A percentile compares a stretch with the other conserved stretches of the same genome.
phyloP scores from a whole-genome alignment of 2,329 filamentous ascomycete species.

The Rutstroemia sp. region DNA sequence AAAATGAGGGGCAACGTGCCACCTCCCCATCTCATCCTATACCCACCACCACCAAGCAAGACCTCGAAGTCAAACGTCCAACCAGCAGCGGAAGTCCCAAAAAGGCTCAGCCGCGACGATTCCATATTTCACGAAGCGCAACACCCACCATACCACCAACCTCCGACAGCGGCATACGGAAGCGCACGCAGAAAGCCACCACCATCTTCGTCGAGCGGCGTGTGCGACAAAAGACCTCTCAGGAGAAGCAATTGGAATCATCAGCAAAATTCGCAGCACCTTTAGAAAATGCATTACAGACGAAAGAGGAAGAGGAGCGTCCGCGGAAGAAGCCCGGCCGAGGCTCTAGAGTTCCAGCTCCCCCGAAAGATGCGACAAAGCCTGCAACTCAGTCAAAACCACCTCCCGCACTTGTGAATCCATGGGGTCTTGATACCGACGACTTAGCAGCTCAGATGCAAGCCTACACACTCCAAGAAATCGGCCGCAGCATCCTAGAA shows the following conservation, averaged over 20 bases:
- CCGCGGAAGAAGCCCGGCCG: slow-evolving; percentile 25
- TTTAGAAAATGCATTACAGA: neutral
- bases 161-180: slow-evolving; percentile 5
- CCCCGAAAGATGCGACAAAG: neutral
- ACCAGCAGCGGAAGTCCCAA: neutral
- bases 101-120: slow-evolving; percentile 37
- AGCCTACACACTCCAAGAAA: slow-evolving; percentile 50
- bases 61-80: neutral
- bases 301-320: slow-evolving; percentile 2
- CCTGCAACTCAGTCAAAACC: slow-evolving; percentile 6
- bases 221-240: slow-evolving; percentile 26
- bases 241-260: neutral
- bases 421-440: slow-evolving; percentile 30
- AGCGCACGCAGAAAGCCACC: slow-evolving; percentile 28
- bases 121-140: slow-evolving; percentile 47
- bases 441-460: slow-evolving; percentile 49
- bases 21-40: neutral
- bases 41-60: neutral
- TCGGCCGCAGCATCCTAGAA: slow-evolving; percentile 33
- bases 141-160: neutral
- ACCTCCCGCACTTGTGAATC: slow-evolving; percentile 30
- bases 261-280: neutral
- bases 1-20: neutral
- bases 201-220: slow-evolving; percentile 51
- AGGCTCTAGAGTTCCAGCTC: slow-evolving; percentile 13